Evolutionary conservation across 179 eudicot species (phyloP).

Genomic region (Drosera spatulata): DNA sequence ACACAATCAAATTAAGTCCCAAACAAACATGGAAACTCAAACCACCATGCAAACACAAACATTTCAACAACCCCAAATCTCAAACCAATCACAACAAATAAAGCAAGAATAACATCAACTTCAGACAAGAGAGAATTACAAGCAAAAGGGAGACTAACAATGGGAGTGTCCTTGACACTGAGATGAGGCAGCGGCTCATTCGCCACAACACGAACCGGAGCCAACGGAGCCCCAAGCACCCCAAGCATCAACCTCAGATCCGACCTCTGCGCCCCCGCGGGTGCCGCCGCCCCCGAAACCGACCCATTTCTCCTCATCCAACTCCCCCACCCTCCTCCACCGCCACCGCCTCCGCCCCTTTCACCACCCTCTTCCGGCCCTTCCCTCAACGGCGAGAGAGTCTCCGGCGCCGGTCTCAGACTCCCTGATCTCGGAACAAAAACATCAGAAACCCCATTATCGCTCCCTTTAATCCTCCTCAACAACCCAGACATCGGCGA

Average conservation of each 20-base stretch:
- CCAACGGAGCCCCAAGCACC: conserved; percentile 64
- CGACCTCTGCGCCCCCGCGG: conserved; percentile 29
- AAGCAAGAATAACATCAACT: too few species aligned
- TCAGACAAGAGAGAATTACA: background rate
- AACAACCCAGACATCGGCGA: conserved; percentile 25
- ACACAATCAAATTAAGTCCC: too few species aligned
- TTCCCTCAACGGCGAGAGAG: conserved; percentile 61
- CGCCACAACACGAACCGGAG: conserved; percentile 73
- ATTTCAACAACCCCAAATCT: too few species aligned
- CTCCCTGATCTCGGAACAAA: conserved; percentile 58
- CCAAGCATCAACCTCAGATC: conserved; percentile 62
- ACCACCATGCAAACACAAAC: too few species aligned
- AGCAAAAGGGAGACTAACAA: conserved; percentile 35
- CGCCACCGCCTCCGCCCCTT: conserved; percentile 35
- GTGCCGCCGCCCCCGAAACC: conserved; percentile 16
- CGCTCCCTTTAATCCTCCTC: conserved; percentile 25
- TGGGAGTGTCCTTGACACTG: conserved; percentile 87
- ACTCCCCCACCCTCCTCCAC: conserved; percentile 19
- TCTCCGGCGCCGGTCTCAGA: conserved; percentile 38
- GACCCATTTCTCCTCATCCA: conserved; percentile 30
- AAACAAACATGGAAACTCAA: too few species aligned
- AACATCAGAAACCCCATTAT: conserved; percentile 18
- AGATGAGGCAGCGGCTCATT: conserved; percentile 77
- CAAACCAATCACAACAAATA: too few species aligned
- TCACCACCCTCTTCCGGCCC: conserved; percentile 70